Base-by-base conservation (phyloP, 1,284 basidiomycete genomes). In the Microbotryum violaceum region DNA sequence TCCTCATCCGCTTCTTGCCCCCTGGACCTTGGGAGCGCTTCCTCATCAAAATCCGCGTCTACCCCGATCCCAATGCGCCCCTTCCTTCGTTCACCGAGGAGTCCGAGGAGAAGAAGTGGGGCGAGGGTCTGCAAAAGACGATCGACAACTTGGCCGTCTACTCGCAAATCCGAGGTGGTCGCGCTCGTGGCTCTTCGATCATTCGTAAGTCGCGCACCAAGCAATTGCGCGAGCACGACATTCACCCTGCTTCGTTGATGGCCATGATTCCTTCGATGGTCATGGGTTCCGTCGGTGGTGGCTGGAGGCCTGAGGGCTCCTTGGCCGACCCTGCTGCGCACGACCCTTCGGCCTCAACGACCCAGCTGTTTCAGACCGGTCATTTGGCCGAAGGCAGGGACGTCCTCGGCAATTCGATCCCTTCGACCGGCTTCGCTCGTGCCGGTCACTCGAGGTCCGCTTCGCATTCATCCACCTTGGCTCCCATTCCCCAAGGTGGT, bases 251-350 rank as follows among this genome's bases (percentile, higher is more conserved):
- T 8, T 87, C 85, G 16, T 86, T 94, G 68, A 88, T 94, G 78
- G 84, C 89, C 4, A 93, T 94, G 88, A 85, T 91, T 0, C 92
- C 91, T 10, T 86, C 87, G 0, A 75, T 96, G 21, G 84, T 96
- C 66, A 86, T 87, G 27, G 86, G 89, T 9, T 86, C 89, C 7
- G 84, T 94, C 53, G 91, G 87, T 62, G 88, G 88, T 55, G 88
- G 89, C 49, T 86, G 85, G 79, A 78, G 81, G 46, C 86, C 82
- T 29, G 72, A 73, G 2, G 83, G 83, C 7, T 82, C 82, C 2
- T 79, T 89, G 10, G 85, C 83, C 5, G 86, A 91, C 73, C 88
- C 89, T 12, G 84, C 87, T 12, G 79, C 82, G 44, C 77, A 79
- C 57, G 88, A 91, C 73, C 89, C 89, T 2, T 88, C 86, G 14